A percentile compares a stretch with the other conserved stretches of the same genome.
These are phyloP conservation scores for Lachnellula subtilissima DNA, from an alignment of 2,329 filamentous ascomycete genomes.

Conservation along the genomic window DNA sequence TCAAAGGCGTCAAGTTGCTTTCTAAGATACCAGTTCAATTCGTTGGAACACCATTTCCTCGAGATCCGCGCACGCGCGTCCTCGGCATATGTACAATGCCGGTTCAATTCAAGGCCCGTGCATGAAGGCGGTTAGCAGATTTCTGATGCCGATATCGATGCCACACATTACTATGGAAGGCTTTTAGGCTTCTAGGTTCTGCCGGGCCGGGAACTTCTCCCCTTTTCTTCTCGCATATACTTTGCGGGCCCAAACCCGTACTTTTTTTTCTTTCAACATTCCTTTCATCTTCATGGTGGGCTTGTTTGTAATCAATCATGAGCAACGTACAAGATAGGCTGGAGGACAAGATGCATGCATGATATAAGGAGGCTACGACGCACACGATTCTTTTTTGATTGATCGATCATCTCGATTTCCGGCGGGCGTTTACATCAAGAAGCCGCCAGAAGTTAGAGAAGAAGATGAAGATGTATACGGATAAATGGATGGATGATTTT, in stretches of 20 bases:
- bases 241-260: background rate
- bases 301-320: background rate
- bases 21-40: slow-evolving; percentile 28
- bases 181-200: background rate
- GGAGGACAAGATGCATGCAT: background rate
- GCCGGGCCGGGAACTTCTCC: background rate
- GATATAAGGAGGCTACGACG: background rate
- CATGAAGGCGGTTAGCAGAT: slow-evolving; percentile 7
- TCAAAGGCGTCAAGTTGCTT: slow-evolving; percentile 21
- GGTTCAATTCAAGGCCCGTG: slow-evolving; percentile 9
- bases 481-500: background rate
- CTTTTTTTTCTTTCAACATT: background rate
- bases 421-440: background rate
- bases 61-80: slow-evolving; percentile 1
- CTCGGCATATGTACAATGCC: slow-evolving; percentile 1
- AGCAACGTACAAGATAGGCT: background rate
- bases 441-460: background rate
- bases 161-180: background rate
- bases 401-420: background rate
- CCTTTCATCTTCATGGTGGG: background rate
- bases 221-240: background rate
- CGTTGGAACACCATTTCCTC: slow-evolving; percentile 18
- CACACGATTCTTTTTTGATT: background rate
- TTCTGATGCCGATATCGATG: slow-evolving; percentile 4
- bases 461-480: background rate